Conservation (phyloP, 768 basidiomycete species). For the Infundibulicybe gibba region DNA sequence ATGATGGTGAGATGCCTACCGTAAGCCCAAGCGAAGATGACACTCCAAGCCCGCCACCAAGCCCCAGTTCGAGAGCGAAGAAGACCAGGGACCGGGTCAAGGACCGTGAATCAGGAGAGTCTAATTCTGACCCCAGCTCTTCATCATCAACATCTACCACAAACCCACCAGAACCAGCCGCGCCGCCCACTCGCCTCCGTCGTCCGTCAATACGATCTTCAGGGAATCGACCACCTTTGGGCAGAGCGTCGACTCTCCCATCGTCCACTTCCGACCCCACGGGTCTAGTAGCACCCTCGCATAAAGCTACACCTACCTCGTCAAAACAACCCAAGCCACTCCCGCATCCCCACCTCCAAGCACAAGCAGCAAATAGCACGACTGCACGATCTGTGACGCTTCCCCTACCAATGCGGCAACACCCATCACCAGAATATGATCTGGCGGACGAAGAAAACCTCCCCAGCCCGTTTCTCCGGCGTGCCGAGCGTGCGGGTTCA, state of each 20-base stretch:
- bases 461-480: constrained; percentile 79
- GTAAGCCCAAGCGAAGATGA: constrained; percentile 19
- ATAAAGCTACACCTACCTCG: constrained; percentile 14
- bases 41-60: constrained; percentile 35
- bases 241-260: constrained; percentile 18
- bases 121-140: constrained; percentile 17
- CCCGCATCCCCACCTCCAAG: constrained; percentile 38
- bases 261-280: constrained; percentile 38
- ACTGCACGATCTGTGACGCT: constrained; percentile 14
- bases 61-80: constrained; percentile 45
- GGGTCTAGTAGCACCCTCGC: constrained; percentile 18
- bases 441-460: constrained; percentile 79
- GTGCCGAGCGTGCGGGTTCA: constrained; percentile 12
- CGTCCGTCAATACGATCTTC: constrained; percentile 54
- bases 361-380: constrained; percentile 11
- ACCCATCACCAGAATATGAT: constrained; percentile 53
- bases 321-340: constrained; percentile 30
- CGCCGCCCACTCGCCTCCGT: constrained; percentile 46
- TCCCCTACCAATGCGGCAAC: constrained; percentile 20
- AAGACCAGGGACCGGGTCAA: constrained; percentile 26
- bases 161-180: constrained; percentile 6
- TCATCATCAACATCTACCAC: constrained; percentile 16
- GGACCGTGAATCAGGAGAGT: constrained; percentile 6
- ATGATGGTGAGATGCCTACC: constrained; percentile 33
- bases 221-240: constrained; percentile 23